A percentile compares a stretch with the other conserved stretches of the same genome.
These are phyloP conservation scores for Priceomyces medius DNA, from an alignment of 805 yeast genomes.

Conservation along the genomic window DNA sequence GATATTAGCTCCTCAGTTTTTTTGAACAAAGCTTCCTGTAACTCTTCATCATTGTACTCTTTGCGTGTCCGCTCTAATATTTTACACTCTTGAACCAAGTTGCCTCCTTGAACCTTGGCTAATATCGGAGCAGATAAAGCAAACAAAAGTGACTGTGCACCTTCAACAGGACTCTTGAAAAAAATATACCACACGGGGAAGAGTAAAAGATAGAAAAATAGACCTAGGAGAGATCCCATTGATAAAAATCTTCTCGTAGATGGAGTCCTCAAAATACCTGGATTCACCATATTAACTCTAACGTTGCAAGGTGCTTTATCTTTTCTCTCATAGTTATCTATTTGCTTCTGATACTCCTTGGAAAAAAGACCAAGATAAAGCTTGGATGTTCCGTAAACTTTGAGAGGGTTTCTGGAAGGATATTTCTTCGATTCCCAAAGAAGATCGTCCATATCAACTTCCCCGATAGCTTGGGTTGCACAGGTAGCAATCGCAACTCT, in stretches of 20 bases:
- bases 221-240: slow-evolving; percentile 66
- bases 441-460: slow-evolving; percentile 60
- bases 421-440: slow-evolving; percentile 61
- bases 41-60: slow-evolving; percentile 61
- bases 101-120: slow-evolving; percentile 60
- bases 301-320: slow-evolving; percentile 73
- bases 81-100: slow-evolving; percentile 71
- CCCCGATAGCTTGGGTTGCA: slow-evolving; percentile 71
- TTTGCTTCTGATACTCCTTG: slow-evolving; percentile 70
- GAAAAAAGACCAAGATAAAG: slow-evolving; percentile 72
- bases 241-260: slow-evolving; percentile 76
- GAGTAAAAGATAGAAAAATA: slow-evolving; percentile 58
- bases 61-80: slow-evolving; percentile 53
- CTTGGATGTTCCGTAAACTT: slow-evolving; percentile 79
- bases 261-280: slow-evolving; percentile 89
- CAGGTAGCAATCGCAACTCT: slow-evolving; percentile 79
- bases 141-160: slow-evolving; percentile 74
- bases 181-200: slow-evolving; percentile 85
- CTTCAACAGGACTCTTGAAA: slow-evolving; percentile 71
- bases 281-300: slow-evolving; percentile 75
- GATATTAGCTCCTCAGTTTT: slow-evolving; percentile 57
- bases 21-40: slow-evolving; percentile 61
- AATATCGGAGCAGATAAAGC: slow-evolving; percentile 73
- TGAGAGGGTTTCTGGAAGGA: slow-evolving; percentile 65
- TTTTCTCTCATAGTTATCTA: slow-evolving; percentile 58